Percentiles rank a stretch among this genome's conserved stretches.
Conservation (phyloP, 768 basidiomycete species). For the Termitomyces sp. region DNA sequence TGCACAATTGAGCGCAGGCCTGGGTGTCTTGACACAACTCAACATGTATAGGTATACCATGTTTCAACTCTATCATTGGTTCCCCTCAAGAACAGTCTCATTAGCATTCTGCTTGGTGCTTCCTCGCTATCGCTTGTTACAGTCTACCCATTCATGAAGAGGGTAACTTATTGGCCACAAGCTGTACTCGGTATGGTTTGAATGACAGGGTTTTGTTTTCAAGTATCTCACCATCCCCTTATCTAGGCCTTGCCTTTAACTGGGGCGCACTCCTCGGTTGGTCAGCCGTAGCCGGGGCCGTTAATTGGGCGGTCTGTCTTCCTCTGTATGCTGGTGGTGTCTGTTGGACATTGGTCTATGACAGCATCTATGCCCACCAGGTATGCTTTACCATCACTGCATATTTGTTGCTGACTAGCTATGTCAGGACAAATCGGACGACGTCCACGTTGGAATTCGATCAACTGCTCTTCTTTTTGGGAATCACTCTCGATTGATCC, state of each 20-base stretch:
- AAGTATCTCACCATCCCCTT: neutral
- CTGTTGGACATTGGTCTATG: conserved; percentile 94
- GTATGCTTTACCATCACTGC: conserved; percentile 29
- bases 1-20: conserved; percentile 72
- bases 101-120: conserved; percentile 86
- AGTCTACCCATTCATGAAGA: conserved; percentile 95
- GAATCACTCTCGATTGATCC: conserved; percentile 64
- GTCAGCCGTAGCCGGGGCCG: conserved; percentile 83
- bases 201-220: neutral
- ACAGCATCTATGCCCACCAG: conserved; percentile 97
- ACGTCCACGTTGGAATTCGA: conserved; percentile 80
- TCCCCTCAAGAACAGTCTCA: neutral
- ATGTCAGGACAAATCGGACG: conserved; percentile 84
- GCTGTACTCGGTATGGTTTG: conserved; percentile 73
- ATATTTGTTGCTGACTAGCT: neutral
- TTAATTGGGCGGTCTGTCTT: conserved; percentile 76
- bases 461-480: conserved; percentile 94
- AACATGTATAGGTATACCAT: conserved; percentile 91
- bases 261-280: conserved; percentile 97
- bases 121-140: conserved; percentile 84
- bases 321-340: conserved; percentile 89
- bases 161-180: conserved; percentile 96
- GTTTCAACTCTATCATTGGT: neutral
- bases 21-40: conserved; percentile 83
- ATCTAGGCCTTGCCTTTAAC: conserved; percentile 85